Base-by-base conservation (phyloP, 2,329 filamentous ascomycete species). In the Beauveria pseudobassiana region DNA sequence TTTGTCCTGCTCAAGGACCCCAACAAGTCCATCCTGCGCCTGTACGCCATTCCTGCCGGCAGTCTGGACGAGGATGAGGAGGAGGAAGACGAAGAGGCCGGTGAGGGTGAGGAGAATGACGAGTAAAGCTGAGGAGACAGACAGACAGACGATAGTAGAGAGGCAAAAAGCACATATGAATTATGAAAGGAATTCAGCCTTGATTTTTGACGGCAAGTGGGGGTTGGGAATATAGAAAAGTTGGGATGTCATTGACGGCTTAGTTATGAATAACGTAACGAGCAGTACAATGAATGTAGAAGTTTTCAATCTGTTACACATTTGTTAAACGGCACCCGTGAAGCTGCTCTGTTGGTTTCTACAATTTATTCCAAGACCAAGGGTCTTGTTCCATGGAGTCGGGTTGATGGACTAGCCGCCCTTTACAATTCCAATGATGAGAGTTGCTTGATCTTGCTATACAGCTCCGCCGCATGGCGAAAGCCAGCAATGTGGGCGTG, bases 21-120 rank as follows among this genome's bases (percentile, higher is more conserved):
- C 63, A 99, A 99, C 83, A 98, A 97, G 87, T 86, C 89, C 63
- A 91, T 97, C 66, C 86, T 99, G 67, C 87, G 95, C 65, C 79
- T 99, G 71, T 99, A 99, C 80, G 88, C 93, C 74, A 90, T 99
- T 8, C 95, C 95, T 1, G 78, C 85, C 57, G 86, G 88, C 70
- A 95, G 91, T 65, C 93, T 98, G 73, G 95, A 98, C 70, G 93
- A 98, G 69, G 90, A 93, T 40, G 89, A 84, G 4, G 91, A 96
- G 58, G 89, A 90, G 63, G 82, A 82, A 54, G 82, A 81, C 64
- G 75, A 77, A 40, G 78, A 78, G 42, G 78, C 78, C 49, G 81
- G 80, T 67, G 82, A 80, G 59, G 82, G 58, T 52, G 70, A 71
- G 63, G 72, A 67, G 56, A 70, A 69, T 20, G 72, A 75, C 43